Conservation (phyloP, 2,329 filamentous ascomycete genomes). For the Aspergillus nomiae region DNA sequence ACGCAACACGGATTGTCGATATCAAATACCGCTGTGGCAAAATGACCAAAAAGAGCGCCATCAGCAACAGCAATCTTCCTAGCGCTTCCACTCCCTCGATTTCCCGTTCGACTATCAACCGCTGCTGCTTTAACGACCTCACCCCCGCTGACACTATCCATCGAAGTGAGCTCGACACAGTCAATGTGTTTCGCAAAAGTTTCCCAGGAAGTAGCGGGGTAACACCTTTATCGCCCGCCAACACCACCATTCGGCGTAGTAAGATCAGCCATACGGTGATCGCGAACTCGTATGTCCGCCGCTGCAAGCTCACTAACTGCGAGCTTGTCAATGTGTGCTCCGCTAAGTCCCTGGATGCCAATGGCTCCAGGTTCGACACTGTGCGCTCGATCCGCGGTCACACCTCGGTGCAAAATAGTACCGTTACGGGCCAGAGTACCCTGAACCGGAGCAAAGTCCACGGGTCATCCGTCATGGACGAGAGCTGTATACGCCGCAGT, state of each 20-base stretch:
- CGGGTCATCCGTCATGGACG: conserved; percentile 15
- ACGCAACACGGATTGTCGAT: neutral
- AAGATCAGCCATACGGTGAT: conserved; percentile 20
- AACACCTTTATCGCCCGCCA: neutral
- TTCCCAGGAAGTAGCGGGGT: neutral
- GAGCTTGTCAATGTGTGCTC: conserved; percentile 18
- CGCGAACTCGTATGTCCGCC: conserved; percentile 15
- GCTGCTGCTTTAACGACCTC: conserved; percentile 17
- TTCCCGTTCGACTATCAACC: conserved; percentile 11
- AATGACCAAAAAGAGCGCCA: neutral
- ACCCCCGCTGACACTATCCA: conserved; percentile 13
- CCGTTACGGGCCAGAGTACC: conserved; percentile 14
- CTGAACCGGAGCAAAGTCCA: conserved; percentile 15
- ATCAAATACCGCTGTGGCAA: neutral
- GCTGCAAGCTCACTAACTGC: conserved; percentile 18
- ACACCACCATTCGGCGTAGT: conserved; percentile 19
- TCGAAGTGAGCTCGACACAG: conserved; percentile 9
- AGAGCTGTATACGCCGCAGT: conserved; percentile 17
- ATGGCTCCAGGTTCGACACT: conserved; percentile 17
- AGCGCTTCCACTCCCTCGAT: neutral
- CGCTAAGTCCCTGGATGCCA: conserved; percentile 11
- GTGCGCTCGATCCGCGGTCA: conserved; percentile 12
- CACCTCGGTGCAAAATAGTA: conserved; percentile 19
- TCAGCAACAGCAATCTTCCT: neutral
- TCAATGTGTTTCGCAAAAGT: conserved; percentile 4